Evolutionary conservation across 2,329 filamentous ascomycete species (phyloP).

Genomic region (Exophiala viscosa): DNA sequence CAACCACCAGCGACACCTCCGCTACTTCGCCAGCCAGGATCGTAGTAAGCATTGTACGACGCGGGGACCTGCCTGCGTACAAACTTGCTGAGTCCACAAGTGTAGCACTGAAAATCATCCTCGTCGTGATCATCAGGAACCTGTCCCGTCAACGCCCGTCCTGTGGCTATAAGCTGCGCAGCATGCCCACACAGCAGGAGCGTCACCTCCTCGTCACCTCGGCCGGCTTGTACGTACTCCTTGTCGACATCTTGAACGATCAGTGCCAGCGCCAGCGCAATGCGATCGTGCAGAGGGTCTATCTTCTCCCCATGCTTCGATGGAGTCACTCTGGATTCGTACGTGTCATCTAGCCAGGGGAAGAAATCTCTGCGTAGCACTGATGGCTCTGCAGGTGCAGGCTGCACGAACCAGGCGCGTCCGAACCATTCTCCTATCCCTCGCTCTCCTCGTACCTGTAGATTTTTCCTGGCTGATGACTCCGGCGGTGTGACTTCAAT

Average conservation of each 20-base stretch:
- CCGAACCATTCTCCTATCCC: constrained; percentile 82
- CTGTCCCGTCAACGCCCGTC: constrained; percentile 71
- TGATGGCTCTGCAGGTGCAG: constrained; percentile 64
- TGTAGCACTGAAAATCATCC: constrained; percentile 82
- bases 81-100: constrained; percentile 74
- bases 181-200: constrained; percentile 86
- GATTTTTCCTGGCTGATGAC: constrained; percentile 17
- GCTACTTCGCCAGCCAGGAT: constrained; percentile 27
- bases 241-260: constrained; percentile 37
- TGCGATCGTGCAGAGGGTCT: constrained; percentile 71
- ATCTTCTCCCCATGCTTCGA: constrained; percentile 73
- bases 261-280: constrained; percentile 56
- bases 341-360: constrained; percentile 41
- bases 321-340: constrained; percentile 66
- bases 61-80: constrained; percentile 40
- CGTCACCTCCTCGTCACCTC: constrained; percentile 58
- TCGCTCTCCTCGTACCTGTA: constrained; percentile 35
- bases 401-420: constrained; percentile 78
- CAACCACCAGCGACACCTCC: constrained; percentile 70
- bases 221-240: constrained; percentile 35
- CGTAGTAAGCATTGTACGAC: constrained; percentile 31
- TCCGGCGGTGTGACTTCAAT: constrained; percentile 24
- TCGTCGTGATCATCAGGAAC: constrained; percentile 68
- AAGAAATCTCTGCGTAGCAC: constrained; percentile 67
- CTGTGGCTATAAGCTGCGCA: constrained; percentile 81